phyloP scores from a whole-genome alignment of 495 filamentous ascomycete genomes.

The Aspergillus biplanus region DNA sequence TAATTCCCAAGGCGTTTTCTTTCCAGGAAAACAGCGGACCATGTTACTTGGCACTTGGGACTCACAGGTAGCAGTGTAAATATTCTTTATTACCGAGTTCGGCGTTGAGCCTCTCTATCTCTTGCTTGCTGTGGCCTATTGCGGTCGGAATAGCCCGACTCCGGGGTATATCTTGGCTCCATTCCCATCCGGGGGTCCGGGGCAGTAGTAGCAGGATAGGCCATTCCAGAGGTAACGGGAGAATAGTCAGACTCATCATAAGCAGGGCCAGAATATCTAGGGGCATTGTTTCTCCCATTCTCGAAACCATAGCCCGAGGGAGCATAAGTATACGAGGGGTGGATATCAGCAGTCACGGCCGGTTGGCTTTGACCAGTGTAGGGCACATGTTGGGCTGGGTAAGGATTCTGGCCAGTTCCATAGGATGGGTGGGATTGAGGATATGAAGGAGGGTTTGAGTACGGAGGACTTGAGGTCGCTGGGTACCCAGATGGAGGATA shows the following conservation, averaged over 20 bases:
- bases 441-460: constrained; percentile 40
- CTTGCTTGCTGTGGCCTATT: constrained; percentile 49
- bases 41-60: constrained; percentile 9
- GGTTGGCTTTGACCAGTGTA: constrained; percentile 44
- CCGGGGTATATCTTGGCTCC: constrained; percentile 53
- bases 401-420: constrained; percentile 39
- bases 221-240: constrained; percentile 47
- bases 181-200: constrained; percentile 54
- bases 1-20: constrained; percentile 27
- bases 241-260: constrained; percentile 54
- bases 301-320: constrained; percentile 45
- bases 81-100: constrained; percentile 38
- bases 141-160: constrained; percentile 41
- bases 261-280: constrained; percentile 50
- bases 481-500: constrained; percentile 43
- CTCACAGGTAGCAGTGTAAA: constrained; percentile 18
- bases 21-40: constrained; percentile 25
- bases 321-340: constrained; percentile 49
- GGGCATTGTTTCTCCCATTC: constrained; percentile 48
- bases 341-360: constrained; percentile 45
- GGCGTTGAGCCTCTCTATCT: constrained; percentile 46
- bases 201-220: constrained; percentile 49
- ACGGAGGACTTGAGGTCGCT: constrained; percentile 42
- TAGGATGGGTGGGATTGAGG: constrained; percentile 45
- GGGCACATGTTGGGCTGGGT: constrained; percentile 42